A percentile compares a stretch with the other conserved stretches of the same genome.
phyloP scores from a whole-genome alignment of 176 grass and related monocot genomes.

The Ananas comosus region DNA sequence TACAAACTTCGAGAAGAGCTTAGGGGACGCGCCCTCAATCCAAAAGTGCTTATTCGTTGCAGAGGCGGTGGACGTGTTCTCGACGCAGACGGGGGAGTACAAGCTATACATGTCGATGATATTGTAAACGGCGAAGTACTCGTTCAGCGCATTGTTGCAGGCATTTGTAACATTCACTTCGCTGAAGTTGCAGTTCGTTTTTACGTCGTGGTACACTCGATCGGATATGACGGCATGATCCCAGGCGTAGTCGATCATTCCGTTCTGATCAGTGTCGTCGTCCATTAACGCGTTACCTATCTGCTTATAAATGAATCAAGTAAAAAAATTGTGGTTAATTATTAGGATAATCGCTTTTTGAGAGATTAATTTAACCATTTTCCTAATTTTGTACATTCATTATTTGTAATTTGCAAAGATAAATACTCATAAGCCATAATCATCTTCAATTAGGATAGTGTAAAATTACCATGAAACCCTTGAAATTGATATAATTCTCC shows the following conservation, averaged over 20 bases:
- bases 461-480: slow-evolving; percentile 70
- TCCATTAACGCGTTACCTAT: slow-evolving; percentile 90
- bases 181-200: slow-evolving; percentile 59
- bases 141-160: slow-evolving; percentile 37
- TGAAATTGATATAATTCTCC: slow-evolving; percentile 79
- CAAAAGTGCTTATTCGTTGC: slow-evolving; percentile 26
- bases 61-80: background rate
- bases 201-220: slow-evolving; percentile 60
- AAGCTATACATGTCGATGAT: slow-evolving; percentile 99
- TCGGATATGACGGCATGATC: slow-evolving; percentile 97
- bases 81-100: slow-evolving; percentile 63
- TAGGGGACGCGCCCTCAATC: slow-evolving; percentile 34
- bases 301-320: slow-evolving; percentile 14
- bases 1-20: slow-evolving; percentile 19
- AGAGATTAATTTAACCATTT: no score
- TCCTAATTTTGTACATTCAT: no score
- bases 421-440: background rate
- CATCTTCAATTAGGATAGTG: background rate
- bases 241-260: slow-evolving; percentile 95
- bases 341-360: no score
- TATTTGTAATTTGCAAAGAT: no score
- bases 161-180: slow-evolving; percentile 13
- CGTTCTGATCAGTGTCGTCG: slow-evolving; percentile 66
- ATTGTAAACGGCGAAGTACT: slow-evolving; percentile 69
- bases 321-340: background rate